Percentiles rank a stretch among this genome's conserved stretches.
Evolutionary conservation across 495 filamentous ascomycete species (phyloP).

Genomic region (Hypoxylon fuscum): DNA sequence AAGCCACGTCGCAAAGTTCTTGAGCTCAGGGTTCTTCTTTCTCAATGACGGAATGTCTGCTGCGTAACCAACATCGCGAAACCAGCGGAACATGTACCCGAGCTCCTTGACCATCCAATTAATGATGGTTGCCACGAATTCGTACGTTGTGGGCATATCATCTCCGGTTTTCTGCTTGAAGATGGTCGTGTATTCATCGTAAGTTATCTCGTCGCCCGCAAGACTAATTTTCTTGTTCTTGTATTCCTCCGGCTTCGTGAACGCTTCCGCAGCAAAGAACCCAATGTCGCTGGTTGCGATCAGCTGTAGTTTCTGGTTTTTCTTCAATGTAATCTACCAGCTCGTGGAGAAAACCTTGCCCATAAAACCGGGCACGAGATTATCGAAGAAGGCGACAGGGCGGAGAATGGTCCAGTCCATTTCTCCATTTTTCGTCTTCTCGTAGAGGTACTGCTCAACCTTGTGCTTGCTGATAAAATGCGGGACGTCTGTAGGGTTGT

Average conservation of each 20-base stretch:
- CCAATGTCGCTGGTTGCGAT: slow-evolving; percentile 67
- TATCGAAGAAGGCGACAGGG: slow-evolving; percentile 67
- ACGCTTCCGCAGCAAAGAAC: slow-evolving; percentile 63
- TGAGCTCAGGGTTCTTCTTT: slow-evolving; percentile 60
- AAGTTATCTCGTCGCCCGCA: slow-evolving; percentile 69
- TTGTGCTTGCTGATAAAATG: slow-evolving; percentile 69
- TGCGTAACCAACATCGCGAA: slow-evolving; percentile 62
- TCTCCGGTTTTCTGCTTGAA: slow-evolving; percentile 61
- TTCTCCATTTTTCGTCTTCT: slow-evolving; percentile 43
- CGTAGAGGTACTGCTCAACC: slow-evolving; percentile 65
- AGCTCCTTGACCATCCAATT: slow-evolving; percentile 61
- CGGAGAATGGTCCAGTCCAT: slow-evolving; percentile 65
- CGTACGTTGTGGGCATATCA: slow-evolving; percentile 54
- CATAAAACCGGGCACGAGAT: slow-evolving; percentile 59
- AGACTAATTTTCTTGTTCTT: slow-evolving; percentile 59
- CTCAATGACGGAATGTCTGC: slow-evolving; percentile 62
- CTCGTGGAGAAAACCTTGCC: slow-evolving; percentile 63
- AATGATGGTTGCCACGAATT: slow-evolving; percentile 42
- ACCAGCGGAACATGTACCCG: slow-evolving; percentile 67
- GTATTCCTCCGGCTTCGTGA: slow-evolving; percentile 53
- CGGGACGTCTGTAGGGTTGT: slow-evolving; percentile 64
- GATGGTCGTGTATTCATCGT: slow-evolving; percentile 53
- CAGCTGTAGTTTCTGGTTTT: slow-evolving; percentile 61
- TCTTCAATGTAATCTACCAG: slow-evolving; percentile 47
- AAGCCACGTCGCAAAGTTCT: slow-evolving; percentile 66